Evolutionary conservation across 169 alveolate genomes (phyloP).

Genomic region (Plasmodium reichenowi): DNA sequence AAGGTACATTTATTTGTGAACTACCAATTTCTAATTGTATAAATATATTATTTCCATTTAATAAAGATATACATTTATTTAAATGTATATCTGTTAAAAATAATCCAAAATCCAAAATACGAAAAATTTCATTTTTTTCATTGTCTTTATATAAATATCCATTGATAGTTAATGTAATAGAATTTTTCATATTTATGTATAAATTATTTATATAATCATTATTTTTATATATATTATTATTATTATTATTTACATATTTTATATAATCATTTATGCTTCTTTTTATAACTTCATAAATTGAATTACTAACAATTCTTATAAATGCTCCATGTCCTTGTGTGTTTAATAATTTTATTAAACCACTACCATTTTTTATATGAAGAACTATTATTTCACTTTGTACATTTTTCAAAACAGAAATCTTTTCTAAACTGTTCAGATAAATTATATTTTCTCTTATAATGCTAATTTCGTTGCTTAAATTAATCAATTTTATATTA

Average conservation of each 20-base stretch:
- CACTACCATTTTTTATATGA: conserved; percentile 20
- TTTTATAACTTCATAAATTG: conserved; percentile 31
- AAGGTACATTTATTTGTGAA: not conserved
- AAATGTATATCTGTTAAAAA: conserved; percentile 37
- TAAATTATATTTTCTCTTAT: conserved; percentile 49
- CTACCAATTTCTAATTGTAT: conserved; percentile 47
- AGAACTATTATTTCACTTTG: conserved; percentile 44
- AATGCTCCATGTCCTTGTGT: conserved; percentile 5
- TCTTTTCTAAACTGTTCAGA: conserved; percentile 16
- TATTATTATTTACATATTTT: conserved; percentile 23
- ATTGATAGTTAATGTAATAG: conserved; percentile 26
- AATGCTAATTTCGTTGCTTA: conserved; percentile 17
- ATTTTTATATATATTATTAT: conserved; percentile 2
- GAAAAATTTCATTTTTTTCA: conserved; percentile 2
- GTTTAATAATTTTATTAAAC: conserved; percentile 29
- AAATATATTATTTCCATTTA: conserved; percentile 33
- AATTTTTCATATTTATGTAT: not conserved
- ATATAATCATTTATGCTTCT: conserved; percentile 7
- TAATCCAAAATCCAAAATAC: conserved; percentile 42
- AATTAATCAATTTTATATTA: conserved; percentile 12
- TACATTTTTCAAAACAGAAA: conserved; percentile 25
- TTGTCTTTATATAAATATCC: conserved; percentile 46
- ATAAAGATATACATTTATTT: conserved; percentile 18
- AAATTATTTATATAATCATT: not conserved
- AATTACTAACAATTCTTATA: conserved; percentile 9